phyloP scores from a whole-genome alignment of 306 rosid species.

The Cicer bijugum region DNA sequence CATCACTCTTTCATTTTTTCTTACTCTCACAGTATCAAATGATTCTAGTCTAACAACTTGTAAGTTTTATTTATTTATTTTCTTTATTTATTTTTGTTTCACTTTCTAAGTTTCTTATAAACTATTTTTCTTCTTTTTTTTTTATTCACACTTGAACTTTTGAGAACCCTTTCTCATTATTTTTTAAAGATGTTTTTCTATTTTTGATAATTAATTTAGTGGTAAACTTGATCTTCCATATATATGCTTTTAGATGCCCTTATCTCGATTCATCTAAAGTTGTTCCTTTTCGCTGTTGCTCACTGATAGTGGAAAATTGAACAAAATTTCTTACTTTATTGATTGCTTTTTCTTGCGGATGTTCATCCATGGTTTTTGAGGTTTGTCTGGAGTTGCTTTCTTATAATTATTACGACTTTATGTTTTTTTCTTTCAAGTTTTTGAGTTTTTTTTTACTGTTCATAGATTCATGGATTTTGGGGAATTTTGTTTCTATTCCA shows the following conservation, averaged over 20 bases:
- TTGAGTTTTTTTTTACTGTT: neutral
- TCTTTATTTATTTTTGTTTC: neutral
- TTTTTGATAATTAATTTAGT: neutral
- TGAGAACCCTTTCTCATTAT: neutral
- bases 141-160: slow-evolving; percentile 23
- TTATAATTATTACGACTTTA: slow-evolving; percentile 9
- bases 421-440: slow-evolving; percentile 1
- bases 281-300: slow-evolving; percentile 33
- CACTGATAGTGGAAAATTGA: slow-evolving; percentile 29
- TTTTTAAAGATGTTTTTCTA: neutral
- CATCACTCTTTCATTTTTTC: neutral
- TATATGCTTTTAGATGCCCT: neutral
- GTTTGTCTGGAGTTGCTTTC: slow-evolving; percentile 21
- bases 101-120: slow-evolving; percentile 14
- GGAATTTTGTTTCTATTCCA: slow-evolving; percentile 7
- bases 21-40: neutral
- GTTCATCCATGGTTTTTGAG: slow-evolving; percentile 39
- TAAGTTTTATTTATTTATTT: neutral
- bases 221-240: slow-evolving; percentile 39
- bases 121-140: neutral
- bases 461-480: slow-evolving; percentile 1
- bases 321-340: slow-evolving; percentile 24
- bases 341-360: slow-evolving; percentile 28
- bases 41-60: neutral
- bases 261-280: slow-evolving; percentile 26